Base-by-base conservation (phyloP, 768 basidiomycete genomes). In the Pleurotus cornucopiae region DNA sequence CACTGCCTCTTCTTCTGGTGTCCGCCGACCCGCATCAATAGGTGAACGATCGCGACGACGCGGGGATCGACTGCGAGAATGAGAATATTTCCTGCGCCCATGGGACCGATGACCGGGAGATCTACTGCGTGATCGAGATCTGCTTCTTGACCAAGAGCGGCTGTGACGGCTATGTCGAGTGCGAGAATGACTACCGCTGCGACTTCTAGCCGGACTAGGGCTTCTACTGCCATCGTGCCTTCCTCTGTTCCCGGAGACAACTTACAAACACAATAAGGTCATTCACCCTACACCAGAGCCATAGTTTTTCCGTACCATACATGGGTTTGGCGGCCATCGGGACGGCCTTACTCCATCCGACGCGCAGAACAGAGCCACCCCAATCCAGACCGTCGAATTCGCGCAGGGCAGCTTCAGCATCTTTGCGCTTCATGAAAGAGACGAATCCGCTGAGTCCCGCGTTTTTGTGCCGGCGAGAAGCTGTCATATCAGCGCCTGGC, bases 271-370 rank as follows among this genome's bases (percentile, higher is more conserved):
- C 5, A 6, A 44, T 51, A 38, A 43, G 38, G n/a, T 49, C n/a
- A 38, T 13, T 40, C 12, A 12, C n/a, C 13, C 4, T 39, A 4
- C n/a, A 21, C 4, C 14, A 5, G 11, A 34, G 9, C 37, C 25
- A 21, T 6, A 26, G 45, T 26, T 49, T 39, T 4, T 26, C 57
- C 79, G 63, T 58, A 97, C 96, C 84, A 74, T 91, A 98, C 76
- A 86, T 78, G 59, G 86, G 78, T 67, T 86, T 88, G 1, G 80
- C 73, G 26, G 89, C 92, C 45, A 97, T 75, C 13, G 94, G 89
- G 5, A 98, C 91, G 1, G 95, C 91, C 72, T 98, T 98, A 66
- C 96, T 96, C 95, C 96, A 99, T 12, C 94, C 94, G 4, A 95
- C 92, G 12, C 92, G 79, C 3, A 99, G 73, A 18, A 91, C 69